Evolutionary conservation across 2,329 filamentous ascomycete genomes (phyloP).

Genomic region (Cercospora citrullina): DNA sequence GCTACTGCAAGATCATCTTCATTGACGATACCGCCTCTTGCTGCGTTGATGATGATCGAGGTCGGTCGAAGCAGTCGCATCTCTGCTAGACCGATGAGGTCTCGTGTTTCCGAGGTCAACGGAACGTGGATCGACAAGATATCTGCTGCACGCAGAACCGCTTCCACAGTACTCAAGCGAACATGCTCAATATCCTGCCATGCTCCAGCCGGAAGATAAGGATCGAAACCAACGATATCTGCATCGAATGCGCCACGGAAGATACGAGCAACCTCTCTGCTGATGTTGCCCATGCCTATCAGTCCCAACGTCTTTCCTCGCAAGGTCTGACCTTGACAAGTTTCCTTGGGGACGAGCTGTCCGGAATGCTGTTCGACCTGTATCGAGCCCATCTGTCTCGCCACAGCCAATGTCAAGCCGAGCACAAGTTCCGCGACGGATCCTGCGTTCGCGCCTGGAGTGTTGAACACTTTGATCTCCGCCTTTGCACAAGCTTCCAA

Average conservation of each 20-base stretch:
- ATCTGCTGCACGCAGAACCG: conserved; percentile 37
- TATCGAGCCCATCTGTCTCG: conserved; percentile 39
- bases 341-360: conserved; percentile 42
- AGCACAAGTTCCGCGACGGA: conserved; percentile 41
- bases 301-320: conserved; percentile 40
- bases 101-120: conserved; percentile 32
- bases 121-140: conserved; percentile 41
- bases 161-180: conserved; percentile 30
- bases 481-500: conserved; percentile 42
- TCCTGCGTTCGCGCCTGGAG: conserved; percentile 47
- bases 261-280: conserved; percentile 37
- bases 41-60: conserved; percentile 37
- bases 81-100: conserved; percentile 36
- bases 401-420: conserved; percentile 35
- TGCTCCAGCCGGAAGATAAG: conserved; percentile 29
- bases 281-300: conserved; percentile 44
- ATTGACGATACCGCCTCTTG: conserved; percentile 38
- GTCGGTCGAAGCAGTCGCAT: conserved; percentile 33
- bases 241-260: conserved; percentile 36
- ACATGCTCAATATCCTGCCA: conserved; percentile 32
- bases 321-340: conserved; percentile 43
- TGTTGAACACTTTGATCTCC: conserved; percentile 50
- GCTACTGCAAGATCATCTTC: conserved; percentile 33
- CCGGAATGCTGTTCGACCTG: conserved; percentile 25
- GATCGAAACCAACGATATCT: conserved; percentile 40